Percentiles rank a stretch among this genome's conserved stretches.
Conservation (phyloP, 345 rosid genomes). For the Arabidopsis thaliana region DNA sequence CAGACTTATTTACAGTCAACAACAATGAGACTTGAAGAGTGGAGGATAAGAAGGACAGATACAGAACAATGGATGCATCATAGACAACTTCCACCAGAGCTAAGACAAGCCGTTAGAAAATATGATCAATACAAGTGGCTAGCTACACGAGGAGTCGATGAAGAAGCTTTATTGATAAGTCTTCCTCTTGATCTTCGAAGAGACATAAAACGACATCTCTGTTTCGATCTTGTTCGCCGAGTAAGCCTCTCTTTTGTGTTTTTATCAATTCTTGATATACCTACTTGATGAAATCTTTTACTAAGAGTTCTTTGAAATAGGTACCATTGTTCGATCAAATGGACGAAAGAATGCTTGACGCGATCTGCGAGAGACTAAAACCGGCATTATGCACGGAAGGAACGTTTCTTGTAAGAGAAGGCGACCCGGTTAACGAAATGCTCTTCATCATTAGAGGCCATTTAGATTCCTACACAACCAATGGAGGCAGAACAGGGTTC, state of each 20-base stretch:
- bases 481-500: conserved; percentile 89
- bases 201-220: conserved; percentile 90
- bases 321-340: conserved; percentile 91
- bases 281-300: background rate
- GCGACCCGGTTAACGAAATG: conserved; percentile 91
- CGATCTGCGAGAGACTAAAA: conserved; percentile 85
- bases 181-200: conserved; percentile 84
- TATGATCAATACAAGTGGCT: conserved; percentile 89
- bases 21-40: conserved; percentile 79
- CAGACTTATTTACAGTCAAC: conserved; percentile 89
- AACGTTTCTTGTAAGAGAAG: conserved; percentile 81
- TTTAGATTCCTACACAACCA: conserved; percentile 87
- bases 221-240: conserved; percentile 86
- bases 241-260: conserved; percentile 50
- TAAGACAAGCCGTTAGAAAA: conserved; percentile 71
- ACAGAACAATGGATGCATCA: conserved; percentile 97
- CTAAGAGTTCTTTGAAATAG: conserved; percentile 43
- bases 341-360: conserved; percentile 94
- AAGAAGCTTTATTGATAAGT: conserved; percentile 74
- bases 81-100: conserved; percentile 76
- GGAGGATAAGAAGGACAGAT: conserved; percentile 93
- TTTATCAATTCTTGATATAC: background rate
- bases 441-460: conserved; percentile 86
- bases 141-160: conserved; percentile 89
- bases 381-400: conserved; percentile 80